Evolutionary conservation across 2,329 filamentous ascomycete species (phyloP).

Genomic region (Myriosclerotinia duriaeana): DNA sequence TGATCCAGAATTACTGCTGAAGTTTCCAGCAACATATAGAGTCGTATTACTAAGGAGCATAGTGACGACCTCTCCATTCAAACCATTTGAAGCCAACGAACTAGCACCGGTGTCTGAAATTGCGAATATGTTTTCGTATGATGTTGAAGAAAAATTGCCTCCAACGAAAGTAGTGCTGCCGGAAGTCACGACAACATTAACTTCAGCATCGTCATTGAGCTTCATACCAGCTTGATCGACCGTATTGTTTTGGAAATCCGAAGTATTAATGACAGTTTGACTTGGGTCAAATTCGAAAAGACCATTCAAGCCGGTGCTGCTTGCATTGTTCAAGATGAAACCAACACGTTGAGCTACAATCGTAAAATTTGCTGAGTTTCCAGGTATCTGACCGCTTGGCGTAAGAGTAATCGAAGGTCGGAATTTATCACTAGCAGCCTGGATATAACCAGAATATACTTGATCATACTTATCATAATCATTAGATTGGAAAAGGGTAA

Average conservation of each 20-base stretch:
- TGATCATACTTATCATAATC: slow-evolving; percentile 95
- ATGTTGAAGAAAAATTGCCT: slow-evolving; percentile 75
- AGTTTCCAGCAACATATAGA: slow-evolving; percentile 82
- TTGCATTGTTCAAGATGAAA: slow-evolving; percentile 71
- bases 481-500: slow-evolving; percentile 82
- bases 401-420: slow-evolving; percentile 76
- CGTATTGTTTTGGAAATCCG: slow-evolving; percentile 66
- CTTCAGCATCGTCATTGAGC: slow-evolving; percentile 64
- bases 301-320: slow-evolving; percentile 75
- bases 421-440: slow-evolving; percentile 71
- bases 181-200: slow-evolving; percentile 66
- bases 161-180: slow-evolving; percentile 71
- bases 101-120: slow-evolving; percentile 64
- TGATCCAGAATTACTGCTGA: slow-evolving; percentile 66
- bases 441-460: slow-evolving; percentile 82
- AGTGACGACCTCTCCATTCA: slow-evolving; percentile 75
- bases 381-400: slow-evolving; percentile 57
- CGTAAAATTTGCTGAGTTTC: slow-evolving; percentile 62
- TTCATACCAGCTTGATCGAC: slow-evolving; percentile 74
- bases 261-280: slow-evolving; percentile 55
- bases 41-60: slow-evolving; percentile 64
- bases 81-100: slow-evolving; percentile 65
- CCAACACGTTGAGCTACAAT: slow-evolving; percentile 88
- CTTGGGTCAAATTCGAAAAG: slow-evolving; percentile 84
- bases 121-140: slow-evolving; percentile 73